phyloP scores from a whole-genome alignment of 257 asterid species.

The Ehretia macrophylla region DNA sequence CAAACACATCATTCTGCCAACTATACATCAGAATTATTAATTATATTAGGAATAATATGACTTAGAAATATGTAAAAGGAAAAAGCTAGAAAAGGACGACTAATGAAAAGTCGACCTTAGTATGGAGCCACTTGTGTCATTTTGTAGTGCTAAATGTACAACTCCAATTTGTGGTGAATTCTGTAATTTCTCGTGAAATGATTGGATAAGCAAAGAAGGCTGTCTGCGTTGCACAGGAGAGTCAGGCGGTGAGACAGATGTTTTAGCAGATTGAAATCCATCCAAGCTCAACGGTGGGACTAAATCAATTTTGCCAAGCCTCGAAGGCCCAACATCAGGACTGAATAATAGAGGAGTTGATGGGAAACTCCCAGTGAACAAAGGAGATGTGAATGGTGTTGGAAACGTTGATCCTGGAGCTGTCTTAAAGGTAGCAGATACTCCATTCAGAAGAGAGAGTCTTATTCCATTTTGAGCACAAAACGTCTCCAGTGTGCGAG shows the following conservation, averaged over 20 bases:
- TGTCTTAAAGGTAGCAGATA: constrained; percentile 50
- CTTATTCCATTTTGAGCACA: constrained; percentile 71
- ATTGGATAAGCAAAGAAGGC: constrained; percentile 51
- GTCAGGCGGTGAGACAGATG: constrained; percentile 66
- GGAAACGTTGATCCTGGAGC: constrained; percentile 58
- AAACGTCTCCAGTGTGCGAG: constrained; percentile 79
- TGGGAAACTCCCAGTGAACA: constrained; percentile 97
- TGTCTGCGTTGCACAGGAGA: constrained; percentile 79
- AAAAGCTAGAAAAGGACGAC: background rate
- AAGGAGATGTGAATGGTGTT: constrained; percentile 81
- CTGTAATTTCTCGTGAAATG: constrained; percentile 77
- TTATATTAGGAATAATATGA: constrained; percentile 16
- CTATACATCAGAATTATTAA: constrained; percentile 29
- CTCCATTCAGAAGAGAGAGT: constrained; percentile 49
- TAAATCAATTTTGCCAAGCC: constrained; percentile 69
- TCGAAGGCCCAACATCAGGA: constrained; percentile 77
- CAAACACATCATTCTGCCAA: constrained; percentile 99
- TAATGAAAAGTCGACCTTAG: constrained; percentile 47
- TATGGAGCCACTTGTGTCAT: constrained; percentile 85
- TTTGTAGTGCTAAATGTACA: constrained; percentile 88
- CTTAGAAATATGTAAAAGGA: background rate
- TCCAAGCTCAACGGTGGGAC: constrained; percentile 95
- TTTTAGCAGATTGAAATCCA: constrained; percentile 67
- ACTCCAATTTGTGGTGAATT: constrained; percentile 92
- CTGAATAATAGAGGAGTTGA: constrained; percentile 78